Percentiles rank a stretch among this genome's conserved stretches.
phyloP scores from a whole-genome alignment of 148 eudicot genomes.

The Fagopyrum tataricum region DNA sequence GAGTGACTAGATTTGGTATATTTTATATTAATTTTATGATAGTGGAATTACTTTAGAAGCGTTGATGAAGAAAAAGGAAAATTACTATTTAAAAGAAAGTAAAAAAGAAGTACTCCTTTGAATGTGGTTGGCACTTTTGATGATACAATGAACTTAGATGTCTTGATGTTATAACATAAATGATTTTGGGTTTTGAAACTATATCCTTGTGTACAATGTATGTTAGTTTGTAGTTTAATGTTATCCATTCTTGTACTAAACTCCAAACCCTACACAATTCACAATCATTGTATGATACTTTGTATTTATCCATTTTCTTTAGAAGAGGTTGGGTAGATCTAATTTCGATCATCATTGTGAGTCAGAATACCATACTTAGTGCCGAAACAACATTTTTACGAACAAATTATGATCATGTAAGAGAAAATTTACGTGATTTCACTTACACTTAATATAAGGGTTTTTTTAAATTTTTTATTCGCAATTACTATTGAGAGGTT shows the following conservation, averaged over 20 bases:
- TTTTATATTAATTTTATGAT: neutral
- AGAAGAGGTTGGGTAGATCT: too few relatives aligned
- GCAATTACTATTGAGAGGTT: too few relatives aligned
- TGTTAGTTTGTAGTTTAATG: neutral
- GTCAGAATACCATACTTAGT: too few relatives aligned
- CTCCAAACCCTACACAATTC: neutral
- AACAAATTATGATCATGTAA: too few relatives aligned
- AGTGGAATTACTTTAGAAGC: neutral
- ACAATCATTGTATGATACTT: too few relatives aligned
- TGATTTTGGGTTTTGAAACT: slow-evolving; percentile 4
- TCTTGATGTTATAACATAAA: neutral
- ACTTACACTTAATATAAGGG: too few relatives aligned
- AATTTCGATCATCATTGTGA: too few relatives aligned
- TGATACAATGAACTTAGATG: slow-evolving; percentile 4
- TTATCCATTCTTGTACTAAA: neutral
- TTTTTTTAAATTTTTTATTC: too few relatives aligned
- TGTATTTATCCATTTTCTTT: too few relatives aligned
- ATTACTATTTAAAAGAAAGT: neutral
- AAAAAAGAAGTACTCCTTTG: neutral
- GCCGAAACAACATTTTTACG: too few relatives aligned
- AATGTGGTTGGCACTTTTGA: neutral
- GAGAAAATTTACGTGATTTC: too few relatives aligned
- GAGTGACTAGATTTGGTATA: neutral
- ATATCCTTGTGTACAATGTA: slow-evolving; percentile 5
- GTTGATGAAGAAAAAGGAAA: neutral